Evolutionary conservation across 345 rosid species (phyloP), one percentile per base, ranked within the genome.

Genomic region (Microcos paniculata): DNA sequence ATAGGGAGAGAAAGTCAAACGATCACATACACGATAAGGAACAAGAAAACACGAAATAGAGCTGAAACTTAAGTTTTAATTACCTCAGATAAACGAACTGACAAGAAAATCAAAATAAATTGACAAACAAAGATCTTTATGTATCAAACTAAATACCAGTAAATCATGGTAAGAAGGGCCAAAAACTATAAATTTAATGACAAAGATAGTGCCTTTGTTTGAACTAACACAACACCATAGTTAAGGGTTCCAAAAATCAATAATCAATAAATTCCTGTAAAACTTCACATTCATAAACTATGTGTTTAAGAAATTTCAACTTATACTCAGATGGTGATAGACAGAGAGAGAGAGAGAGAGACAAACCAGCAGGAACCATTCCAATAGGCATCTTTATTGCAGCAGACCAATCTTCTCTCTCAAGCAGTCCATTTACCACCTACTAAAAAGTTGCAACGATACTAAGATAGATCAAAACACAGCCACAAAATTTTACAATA

Each of bases 351-450:
- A n/a, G n/a, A n/a, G n/a, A n/a, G n/a, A n/a, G n/a, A n/a, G 59
- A 79, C 78, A 18, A 82, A 96, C 99, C 99, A 82, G 96, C 98
- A 71, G 99, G 99, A 63, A 93, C 82, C 78, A 92, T 80, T 80
- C 99, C 98, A 14, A 93, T 74, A 3, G 99, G 99, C 76, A 85
- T 80, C 65, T 88, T 92, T 46, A 93, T 84, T 72, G 98, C 95
- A 80, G 71, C 78, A 77, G 73, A 82, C 98, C 99, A 96, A 78
- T 93, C 99, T 73, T 81, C 88, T 82, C 99, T 90, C 82, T 86
- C 90, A n/a, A 93, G 92, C 63, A 96, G 80, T 80, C 99, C 99
- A 87, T 96, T 96, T 73, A 93, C 90, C 82, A 96, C 99, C 99
- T 93, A 90, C 89, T 85, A 88, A 83, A 88, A 79, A 58, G 83